These are phyloP conservation scores for Musa troglodytarum DNA, from an alignment of 176 grass and related monocot genomes.

Conservation along the genomic window DNA sequence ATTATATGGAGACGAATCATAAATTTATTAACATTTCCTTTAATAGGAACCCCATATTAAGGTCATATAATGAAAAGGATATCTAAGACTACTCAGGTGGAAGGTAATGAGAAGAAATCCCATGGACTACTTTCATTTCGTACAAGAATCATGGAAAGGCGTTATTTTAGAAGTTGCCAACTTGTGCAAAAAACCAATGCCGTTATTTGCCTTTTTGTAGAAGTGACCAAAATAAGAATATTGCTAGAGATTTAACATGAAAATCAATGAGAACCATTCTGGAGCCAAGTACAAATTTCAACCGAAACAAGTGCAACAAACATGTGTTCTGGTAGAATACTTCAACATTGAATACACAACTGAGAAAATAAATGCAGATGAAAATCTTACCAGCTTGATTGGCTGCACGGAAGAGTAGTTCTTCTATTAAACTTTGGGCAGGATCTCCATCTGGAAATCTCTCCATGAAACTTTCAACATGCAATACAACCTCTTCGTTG, in stretches of 20 bases:
- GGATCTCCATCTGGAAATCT: constrained; percentile 85
- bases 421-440: constrained; percentile 92
- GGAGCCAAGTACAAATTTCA: too few species aligned
- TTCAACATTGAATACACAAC: background rate
- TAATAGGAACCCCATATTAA: too few species aligned
- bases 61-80: too few species aligned
- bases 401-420: constrained; percentile 72
- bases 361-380: background rate
- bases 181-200: background rate
- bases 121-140: too few species aligned
- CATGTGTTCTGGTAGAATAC: too few species aligned
- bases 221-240: background rate
- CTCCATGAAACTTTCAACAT: constrained; percentile 91
- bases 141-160: too few species aligned
- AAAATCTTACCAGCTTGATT: constrained; percentile 72
- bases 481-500: constrained; percentile 85
- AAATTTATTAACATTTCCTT: too few species aligned
- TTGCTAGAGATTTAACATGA: background rate
- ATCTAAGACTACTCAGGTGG: too few species aligned
- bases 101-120: too few species aligned
- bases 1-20: too few species aligned
- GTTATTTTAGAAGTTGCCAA: too few species aligned
- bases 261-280: background rate
- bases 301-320: too few species aligned
- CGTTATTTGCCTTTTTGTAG: background rate